phyloP scores from a whole-genome alignment of 257 asterid genomes.

The Osmanthus fragrans region DNA sequence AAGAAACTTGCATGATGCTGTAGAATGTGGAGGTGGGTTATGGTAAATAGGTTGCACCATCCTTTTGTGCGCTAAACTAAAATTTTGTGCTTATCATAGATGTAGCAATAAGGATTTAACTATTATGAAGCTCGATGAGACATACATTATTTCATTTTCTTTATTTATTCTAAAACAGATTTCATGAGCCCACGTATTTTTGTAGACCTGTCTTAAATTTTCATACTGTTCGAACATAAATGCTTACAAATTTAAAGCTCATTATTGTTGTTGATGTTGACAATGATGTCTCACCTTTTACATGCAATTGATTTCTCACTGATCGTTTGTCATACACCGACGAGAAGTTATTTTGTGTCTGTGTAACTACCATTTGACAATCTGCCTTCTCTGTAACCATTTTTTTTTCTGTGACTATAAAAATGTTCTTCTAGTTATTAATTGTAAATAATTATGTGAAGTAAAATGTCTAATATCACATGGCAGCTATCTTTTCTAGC shows the following conservation, averaged over 20 bases:
- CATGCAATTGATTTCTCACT: neutral
- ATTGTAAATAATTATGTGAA: neutral
- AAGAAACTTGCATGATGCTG: neutral
- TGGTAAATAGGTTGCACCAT: neutral
- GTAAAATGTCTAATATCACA: neutral
- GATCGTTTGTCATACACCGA: neutral
- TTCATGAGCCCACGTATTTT: neutral
- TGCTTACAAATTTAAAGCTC: neutral
- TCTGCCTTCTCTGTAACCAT: neutral
- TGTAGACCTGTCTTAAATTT: neutral
- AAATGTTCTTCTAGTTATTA: neutral
- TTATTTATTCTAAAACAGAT: neutral
- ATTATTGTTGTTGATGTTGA: neutral
- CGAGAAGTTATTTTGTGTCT: neutral
- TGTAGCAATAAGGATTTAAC: neutral
- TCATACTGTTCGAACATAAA: neutral
- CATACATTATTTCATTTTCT: neutral
- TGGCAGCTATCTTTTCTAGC: neutral
- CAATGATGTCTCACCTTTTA: neutral
- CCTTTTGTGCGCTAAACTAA: neutral
- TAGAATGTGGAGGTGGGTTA: constrained; percentile 19
- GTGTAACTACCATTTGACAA: neutral
- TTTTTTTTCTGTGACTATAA: neutral
- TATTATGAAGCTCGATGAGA: neutral
- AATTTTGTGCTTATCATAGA: neutral